phyloP scores from a whole-genome alignment of 306 rosid species.

The Macrotyloma uniflorum region DNA sequence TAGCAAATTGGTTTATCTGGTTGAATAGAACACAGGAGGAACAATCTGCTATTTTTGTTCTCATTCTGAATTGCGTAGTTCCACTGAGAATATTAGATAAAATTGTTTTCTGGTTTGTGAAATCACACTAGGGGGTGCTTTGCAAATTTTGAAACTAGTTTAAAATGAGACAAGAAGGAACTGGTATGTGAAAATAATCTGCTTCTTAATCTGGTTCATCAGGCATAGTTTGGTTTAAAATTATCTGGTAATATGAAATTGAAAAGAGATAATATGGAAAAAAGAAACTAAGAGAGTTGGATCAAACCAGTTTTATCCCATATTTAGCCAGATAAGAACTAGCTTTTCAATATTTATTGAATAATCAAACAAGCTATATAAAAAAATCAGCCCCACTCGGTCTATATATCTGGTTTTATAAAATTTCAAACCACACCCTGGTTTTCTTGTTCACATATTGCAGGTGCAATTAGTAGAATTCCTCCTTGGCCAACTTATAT shows the following conservation, averaged over 20 bases:
- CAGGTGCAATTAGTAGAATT: constrained; percentile 47
- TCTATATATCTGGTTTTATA: background rate
- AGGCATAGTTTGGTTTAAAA: background rate
- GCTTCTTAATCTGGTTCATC: background rate
- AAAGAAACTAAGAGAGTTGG: background rate
- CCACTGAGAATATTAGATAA: background rate
- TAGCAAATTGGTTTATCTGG: constrained; percentile 30
- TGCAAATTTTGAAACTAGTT: background rate
- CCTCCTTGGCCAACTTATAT: constrained; percentile 49
- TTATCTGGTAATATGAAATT: background rate
- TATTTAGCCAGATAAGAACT: background rate
- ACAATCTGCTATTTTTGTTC: background rate
- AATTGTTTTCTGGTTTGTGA: background rate
- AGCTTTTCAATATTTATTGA: background rate
- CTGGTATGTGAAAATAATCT: background rate
- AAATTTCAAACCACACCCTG: background rate
- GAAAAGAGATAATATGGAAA: background rate
- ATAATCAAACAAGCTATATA: background rate
- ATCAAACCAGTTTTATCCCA: background rate
- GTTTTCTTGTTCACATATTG: constrained; percentile 39
- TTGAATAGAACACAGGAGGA: background rate
- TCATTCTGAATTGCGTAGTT: background rate
- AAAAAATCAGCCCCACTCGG: background rate
- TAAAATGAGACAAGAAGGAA: background rate
- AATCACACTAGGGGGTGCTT: background rate